Conservation (phyloP, 495 filamentous ascomycete genomes). For the Aspergillus asperescens region DNA sequence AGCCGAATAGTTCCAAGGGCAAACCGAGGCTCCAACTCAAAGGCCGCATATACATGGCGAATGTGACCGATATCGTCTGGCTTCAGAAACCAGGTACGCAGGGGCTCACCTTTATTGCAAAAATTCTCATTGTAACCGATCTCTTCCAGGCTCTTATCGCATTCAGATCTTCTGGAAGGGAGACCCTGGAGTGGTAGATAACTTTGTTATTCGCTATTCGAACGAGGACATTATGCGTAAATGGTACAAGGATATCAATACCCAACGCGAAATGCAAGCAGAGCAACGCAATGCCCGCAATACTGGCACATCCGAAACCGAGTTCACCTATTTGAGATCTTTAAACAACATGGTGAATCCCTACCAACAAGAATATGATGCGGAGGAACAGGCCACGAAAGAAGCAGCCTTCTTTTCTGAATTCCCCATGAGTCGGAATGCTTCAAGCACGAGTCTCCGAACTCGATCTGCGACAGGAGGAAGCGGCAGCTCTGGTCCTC, state of each 20-base stretch:
- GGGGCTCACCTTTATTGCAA: background rate
- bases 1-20: conserved; percentile 64
- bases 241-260: conserved; percentile 64
- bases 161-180: conserved; percentile 99
- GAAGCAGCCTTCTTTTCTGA: conserved; percentile 42
- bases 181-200: conserved; percentile 90
- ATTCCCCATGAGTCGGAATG: conserved; percentile 66
- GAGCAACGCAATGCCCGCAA: conserved; percentile 46
- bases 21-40: conserved; percentile 86
- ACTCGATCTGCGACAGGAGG: conserved; percentile 75
- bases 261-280: conserved; percentile 40
- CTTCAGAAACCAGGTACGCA: conserved; percentile 73
- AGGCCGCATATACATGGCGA: conserved; percentile 98
- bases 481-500: conserved; percentile 47
- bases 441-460: conserved; percentile 73
- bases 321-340: conserved; percentile 74
- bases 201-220: conserved; percentile 86
- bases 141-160: conserved; percentile 68
- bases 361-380: conserved; percentile 72
- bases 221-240: conserved; percentile 90
- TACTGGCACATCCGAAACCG: conserved; percentile 58
- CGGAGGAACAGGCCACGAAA: conserved; percentile 62
- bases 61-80: conserved; percentile 88
- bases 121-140: background rate
- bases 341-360: conserved; percentile 68